Conservation (phyloP, 495 filamentous ascomycete genomes). For the Penicillium fimorum region DNA sequence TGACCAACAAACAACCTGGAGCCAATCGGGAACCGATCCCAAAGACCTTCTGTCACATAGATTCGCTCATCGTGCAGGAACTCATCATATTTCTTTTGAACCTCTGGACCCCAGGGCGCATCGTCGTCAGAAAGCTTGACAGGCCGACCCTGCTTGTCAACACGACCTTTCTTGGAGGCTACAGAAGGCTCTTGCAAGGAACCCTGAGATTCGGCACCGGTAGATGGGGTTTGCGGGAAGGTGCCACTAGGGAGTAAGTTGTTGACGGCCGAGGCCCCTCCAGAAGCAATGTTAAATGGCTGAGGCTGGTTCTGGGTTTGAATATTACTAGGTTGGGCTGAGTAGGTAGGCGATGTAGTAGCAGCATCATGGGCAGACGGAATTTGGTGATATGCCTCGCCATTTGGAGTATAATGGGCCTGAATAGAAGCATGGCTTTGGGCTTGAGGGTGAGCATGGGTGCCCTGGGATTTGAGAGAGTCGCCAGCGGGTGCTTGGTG, state of each 20-base stretch:
- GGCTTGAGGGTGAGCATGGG: slow-evolving; percentile 50
- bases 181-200: slow-evolving; percentile 33
- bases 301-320: slow-evolving; percentile 39
- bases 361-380: slow-evolving; percentile 29
- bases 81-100: slow-evolving; percentile 74
- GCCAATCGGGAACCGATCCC: slow-evolving; percentile 86
- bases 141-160: slow-evolving; percentile 30
- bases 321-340: slow-evolving; percentile 42
- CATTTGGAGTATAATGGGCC: slow-evolving; percentile 53
- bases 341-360: slow-evolving; percentile 36
- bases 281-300: slow-evolving; percentile 42
- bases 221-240: slow-evolving; percentile 47
- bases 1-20: slow-evolving; percentile 90
- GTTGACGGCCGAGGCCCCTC: slow-evolving; percentile 51
- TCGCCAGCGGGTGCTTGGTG: slow-evolving; percentile 39
- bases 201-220: slow-evolving; percentile 30
- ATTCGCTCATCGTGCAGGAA: slow-evolving; percentile 77
- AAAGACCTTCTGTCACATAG: slow-evolving; percentile 84
- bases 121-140: slow-evolving; percentile 45
- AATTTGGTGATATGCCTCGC: slow-evolving; percentile 59
- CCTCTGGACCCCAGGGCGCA: slow-evolving; percentile 55
- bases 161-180: slow-evolving; percentile 30
- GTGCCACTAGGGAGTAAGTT: slow-evolving; percentile 53
- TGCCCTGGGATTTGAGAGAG: slow-evolving; percentile 39
- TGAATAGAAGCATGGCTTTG: slow-evolving; percentile 55